A percentile compares a stretch with the other conserved stretches of the same genome.
phyloP scores from a whole-genome alignment of 176 grass and related monocot genomes.

The Luzula sylvatica region DNA sequence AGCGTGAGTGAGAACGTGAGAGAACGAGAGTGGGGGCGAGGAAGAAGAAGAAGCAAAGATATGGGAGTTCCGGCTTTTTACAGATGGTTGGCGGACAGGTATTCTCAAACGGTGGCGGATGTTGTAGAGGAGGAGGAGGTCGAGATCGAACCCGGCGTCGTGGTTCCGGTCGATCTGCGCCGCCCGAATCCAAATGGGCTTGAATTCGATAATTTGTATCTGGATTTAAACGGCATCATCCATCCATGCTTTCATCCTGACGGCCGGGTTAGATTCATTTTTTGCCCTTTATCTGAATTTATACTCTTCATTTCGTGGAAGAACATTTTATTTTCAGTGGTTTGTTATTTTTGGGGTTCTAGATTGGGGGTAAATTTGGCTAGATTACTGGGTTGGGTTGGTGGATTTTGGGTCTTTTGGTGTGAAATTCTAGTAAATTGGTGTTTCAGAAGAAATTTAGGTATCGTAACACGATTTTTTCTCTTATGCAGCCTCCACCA shows the following conservation, averaged over 20 bases:
- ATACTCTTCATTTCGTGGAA: neutral
- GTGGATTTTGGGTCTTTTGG: neutral
- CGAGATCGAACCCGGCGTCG: conserved; percentile 50
- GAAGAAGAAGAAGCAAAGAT: conserved; percentile 11
- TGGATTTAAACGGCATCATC: conserved; percentile 93
- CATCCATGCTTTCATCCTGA: conserved; percentile 99
- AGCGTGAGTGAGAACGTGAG: too few relatives aligned
- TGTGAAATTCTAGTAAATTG: too few relatives aligned
- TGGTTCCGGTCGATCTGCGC: conserved; percentile 67
- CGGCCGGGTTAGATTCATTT: conserved; percentile 39
- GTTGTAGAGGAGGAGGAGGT: conserved; percentile 63
- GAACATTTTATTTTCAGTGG: neutral
- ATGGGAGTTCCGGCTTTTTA: conserved; percentile 99
- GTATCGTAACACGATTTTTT: too few relatives aligned
- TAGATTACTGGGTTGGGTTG: conserved; percentile 8
- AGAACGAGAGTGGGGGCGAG: conserved; percentile 9
- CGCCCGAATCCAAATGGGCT: conserved; percentile 79
- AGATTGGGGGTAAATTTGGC: too few relatives aligned
- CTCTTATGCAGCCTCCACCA: conserved; percentile 66
- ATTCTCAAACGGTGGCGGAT: conserved; percentile 59
- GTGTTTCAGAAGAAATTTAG: too few relatives aligned
- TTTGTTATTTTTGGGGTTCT: neutral
- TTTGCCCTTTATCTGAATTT: neutral
- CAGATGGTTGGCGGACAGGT: conserved; percentile 91
- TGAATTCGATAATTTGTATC: conserved; percentile 98